Evolutionary conservation across 495 filamentous ascomycete genomes (phyloP).

Genomic region (Talaromyces wortmannii): DNA sequence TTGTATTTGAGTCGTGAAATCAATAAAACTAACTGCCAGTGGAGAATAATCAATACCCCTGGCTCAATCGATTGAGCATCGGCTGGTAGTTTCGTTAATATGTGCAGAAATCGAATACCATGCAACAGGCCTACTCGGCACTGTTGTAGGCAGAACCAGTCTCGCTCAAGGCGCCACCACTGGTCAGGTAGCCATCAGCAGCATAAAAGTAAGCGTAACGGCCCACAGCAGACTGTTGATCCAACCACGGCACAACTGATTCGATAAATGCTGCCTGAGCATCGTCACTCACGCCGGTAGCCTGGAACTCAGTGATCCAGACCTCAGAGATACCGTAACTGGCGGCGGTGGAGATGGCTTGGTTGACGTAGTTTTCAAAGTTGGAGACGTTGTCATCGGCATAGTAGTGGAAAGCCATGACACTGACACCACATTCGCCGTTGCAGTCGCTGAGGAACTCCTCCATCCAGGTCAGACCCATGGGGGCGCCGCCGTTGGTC

Average conservation of each 20-base stretch:
- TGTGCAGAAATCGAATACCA: neutral
- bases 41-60: too few relatives aligned
- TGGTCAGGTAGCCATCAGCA: constrained; percentile 10
- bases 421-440: constrained; percentile 52
- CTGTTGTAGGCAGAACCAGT: constrained; percentile 7
- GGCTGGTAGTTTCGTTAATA: too few relatives aligned
- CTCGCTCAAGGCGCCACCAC: constrained; percentile 2
- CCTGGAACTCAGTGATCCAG: constrained; percentile 77
- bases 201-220: constrained; percentile 80
- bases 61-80: too few relatives aligned
- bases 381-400: constrained; percentile 29
- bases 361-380: constrained; percentile 53
- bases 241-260: constrained; percentile 57
- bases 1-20: too few relatives aligned
- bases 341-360: constrained; percentile 40
- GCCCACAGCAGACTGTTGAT: constrained; percentile 56
- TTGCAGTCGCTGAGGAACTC: constrained; percentile 53
- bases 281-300: constrained; percentile 31
- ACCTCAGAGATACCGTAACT: constrained; percentile 47
- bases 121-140: neutral
- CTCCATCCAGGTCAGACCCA: constrained; percentile 58
- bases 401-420: constrained; percentile 70
- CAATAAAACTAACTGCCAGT: too few relatives aligned
- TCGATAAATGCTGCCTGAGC: constrained; percentile 47
- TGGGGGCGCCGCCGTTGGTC: constrained; percentile 52